Evolutionary conservation across 192 early-diverging fungal species (phyloP), one percentile per base, ranked within the genome.

Genomic region (Coemansia sp.): DNA sequence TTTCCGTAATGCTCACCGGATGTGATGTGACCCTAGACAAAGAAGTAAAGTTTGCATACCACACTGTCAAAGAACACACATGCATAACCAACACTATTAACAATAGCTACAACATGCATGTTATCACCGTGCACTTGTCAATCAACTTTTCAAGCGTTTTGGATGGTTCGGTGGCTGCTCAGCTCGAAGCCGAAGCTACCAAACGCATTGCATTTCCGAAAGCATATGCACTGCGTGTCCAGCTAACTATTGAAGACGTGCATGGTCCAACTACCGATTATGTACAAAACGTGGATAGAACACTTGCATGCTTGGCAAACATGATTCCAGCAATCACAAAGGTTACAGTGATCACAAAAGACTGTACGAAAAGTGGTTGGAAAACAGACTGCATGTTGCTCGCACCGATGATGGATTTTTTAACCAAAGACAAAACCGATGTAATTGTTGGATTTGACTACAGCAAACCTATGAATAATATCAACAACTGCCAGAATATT

Each of bases 31-130:
- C 16, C 41, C 16, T 45, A n/a, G 41, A 45, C 16, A 1, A 2
- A 8, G 3, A 16, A 16, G 41, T 45, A 13, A 45, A 45, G 41
- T 45, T 45, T 45, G 41, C 41, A 45, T 45, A 45, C 41, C 41
- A 45, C 16, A n/a, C 14, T 45, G 41, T n/a, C 16, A 10, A 16
- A 45, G 16, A 45, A 1, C 41, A 45, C 48, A 20, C 19, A 9
- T 49, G 48, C 48, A 49, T 18, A 2, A 9, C 48, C n/a, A 22
- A 7, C 16, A 47, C 43, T 47, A 1, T 47, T 47, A 13, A 47
- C 13, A 13, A 18, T 11, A n/a, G 13, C 27, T 61, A 61, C 59
- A 50, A 50, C 47, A 2, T n/a, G 27, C 18, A 61, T 20, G 59
- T 50, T 4, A 16, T 11, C 19, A n/a, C 14, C 11, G 29, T 61